Evolutionary conservation across 2,329 filamentous ascomycete genomes (phyloP).

Genomic region (Kalaharituber pfeilii): DNA sequence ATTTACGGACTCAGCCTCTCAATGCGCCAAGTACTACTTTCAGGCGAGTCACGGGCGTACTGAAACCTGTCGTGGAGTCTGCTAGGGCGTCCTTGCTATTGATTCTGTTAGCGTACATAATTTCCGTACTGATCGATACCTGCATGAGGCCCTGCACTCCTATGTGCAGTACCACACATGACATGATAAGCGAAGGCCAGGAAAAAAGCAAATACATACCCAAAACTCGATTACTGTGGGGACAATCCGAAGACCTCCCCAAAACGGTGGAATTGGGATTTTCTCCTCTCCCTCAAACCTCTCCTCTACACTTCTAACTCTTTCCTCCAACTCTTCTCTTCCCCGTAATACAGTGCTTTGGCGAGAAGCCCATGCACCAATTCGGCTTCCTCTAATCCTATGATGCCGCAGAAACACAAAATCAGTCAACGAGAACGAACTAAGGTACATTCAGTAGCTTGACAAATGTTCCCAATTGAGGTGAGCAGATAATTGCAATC

Average conservation of each 20-base stretch:
- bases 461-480: too few relatives aligned
- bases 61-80: constrained; percentile 85
- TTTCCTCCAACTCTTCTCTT: constrained; percentile 53
- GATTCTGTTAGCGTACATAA: too few relatives aligned
- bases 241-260: constrained; percentile 76
- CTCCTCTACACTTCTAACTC: constrained; percentile 60
- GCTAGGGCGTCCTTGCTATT: constrained; percentile 62
- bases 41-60: constrained; percentile 46
- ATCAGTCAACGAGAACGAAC: too few relatives aligned
- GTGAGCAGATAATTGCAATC: too few relatives aligned
- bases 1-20: constrained; percentile 54
- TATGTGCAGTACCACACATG: not conserved
- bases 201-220: constrained; percentile 22
- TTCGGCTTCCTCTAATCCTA: constrained; percentile 58
- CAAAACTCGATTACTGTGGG: constrained; percentile 89
- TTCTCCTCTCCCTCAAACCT: constrained; percentile 56
- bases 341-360: constrained; percentile 66
- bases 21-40: constrained; percentile 43
- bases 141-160: constrained; percentile 2
- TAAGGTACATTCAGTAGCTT: too few relatives aligned
- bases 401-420: too few relatives aligned
- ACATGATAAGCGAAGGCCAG: not conserved
- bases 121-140: too few relatives aligned
- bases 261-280: constrained; percentile 84
- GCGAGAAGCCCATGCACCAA: constrained; percentile 85